Conservation (phyloP, 1,139 yeast species). For the Lodderomyces pseudojiufengensis region DNA sequence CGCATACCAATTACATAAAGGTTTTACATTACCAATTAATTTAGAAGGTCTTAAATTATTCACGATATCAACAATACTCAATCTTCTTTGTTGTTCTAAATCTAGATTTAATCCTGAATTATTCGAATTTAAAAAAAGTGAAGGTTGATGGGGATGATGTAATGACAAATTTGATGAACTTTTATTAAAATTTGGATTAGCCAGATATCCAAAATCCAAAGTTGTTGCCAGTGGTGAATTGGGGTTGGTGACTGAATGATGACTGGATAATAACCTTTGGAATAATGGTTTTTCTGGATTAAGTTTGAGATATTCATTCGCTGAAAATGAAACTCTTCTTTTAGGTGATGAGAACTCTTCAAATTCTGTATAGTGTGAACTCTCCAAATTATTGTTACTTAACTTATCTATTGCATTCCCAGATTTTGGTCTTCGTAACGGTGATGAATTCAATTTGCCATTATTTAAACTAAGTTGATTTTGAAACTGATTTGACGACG, state of each 20-base stretch:
- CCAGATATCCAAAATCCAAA: slow-evolving; percentile 7
- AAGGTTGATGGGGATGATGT: slow-evolving; percentile 5
- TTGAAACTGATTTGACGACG: slow-evolving; percentile 1
- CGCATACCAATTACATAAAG: slow-evolving; percentile 49
- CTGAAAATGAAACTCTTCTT: slow-evolving; percentile 13
- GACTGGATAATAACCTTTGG: slow-evolving; percentile 27
- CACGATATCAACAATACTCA: slow-evolving; percentile 17
- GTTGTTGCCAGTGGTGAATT: slow-evolving; percentile 13
- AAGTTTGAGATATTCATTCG: slow-evolving; percentile 9
- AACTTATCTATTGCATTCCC: neutral
- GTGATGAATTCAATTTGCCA: neutral
- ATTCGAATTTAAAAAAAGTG: slow-evolving; percentile 5
- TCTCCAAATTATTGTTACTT: neutral
- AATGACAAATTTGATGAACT: slow-evolving; percentile 7
- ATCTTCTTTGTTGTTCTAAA: slow-evolving; percentile 23
- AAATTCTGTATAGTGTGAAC: slow-evolving; percentile 8
- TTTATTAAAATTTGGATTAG: slow-evolving; percentile 1
- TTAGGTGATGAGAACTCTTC: slow-evolving; percentile 6
- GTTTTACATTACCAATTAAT: slow-evolving; percentile 51
- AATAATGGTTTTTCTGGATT: slow-evolving; percentile 20
- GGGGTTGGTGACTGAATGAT: slow-evolving; percentile 32
- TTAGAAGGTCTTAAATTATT: slow-evolving; percentile 41
- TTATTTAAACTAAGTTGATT: neutral
- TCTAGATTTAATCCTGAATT: neutral
- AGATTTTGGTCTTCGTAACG: slow-evolving; percentile 1